phyloP scores from a whole-genome alignment of 305 asterid genomes.

The Fraxinus baroniana region DNA sequence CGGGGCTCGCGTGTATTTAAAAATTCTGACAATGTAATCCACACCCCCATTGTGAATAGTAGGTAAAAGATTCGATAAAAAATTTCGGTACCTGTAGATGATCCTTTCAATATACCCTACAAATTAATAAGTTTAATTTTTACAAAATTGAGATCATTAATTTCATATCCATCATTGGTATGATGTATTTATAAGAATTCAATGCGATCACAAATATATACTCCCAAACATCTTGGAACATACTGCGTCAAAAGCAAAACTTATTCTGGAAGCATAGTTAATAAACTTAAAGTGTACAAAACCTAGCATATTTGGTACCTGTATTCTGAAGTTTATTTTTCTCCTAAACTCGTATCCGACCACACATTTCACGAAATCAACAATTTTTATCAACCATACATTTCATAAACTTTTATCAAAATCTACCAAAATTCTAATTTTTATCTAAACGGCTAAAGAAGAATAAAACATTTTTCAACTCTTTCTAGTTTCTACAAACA shows the following conservation, averaged over 20 bases:
- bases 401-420: too few species aligned
- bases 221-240: background rate
- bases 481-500: slow-evolving; percentile 4
- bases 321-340: too few species aligned
- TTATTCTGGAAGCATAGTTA: background rate
- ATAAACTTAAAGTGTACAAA: too few species aligned
- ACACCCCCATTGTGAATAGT: too few species aligned
- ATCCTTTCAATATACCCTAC: background rate
- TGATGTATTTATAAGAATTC: background rate
- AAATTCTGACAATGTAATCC: too few species aligned
- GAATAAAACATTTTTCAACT: background rate
- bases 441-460: background rate
- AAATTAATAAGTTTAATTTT: background rate
- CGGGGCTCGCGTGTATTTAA: too few species aligned
- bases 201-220: background rate
- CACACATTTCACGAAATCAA: background rate
- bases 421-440: background rate
- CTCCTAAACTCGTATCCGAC: background rate
- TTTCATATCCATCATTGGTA: background rate
- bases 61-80: too few species aligned
- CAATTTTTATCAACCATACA: background rate
- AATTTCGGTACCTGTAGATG: too few species aligned
- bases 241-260: background rate
- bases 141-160: background rate
- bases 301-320: too few species aligned